Evolutionary conservation across 257 asterid species (phyloP), one percentile per base, ranked within the genome.

Genomic region (Thymus mandschuricus): DNA sequence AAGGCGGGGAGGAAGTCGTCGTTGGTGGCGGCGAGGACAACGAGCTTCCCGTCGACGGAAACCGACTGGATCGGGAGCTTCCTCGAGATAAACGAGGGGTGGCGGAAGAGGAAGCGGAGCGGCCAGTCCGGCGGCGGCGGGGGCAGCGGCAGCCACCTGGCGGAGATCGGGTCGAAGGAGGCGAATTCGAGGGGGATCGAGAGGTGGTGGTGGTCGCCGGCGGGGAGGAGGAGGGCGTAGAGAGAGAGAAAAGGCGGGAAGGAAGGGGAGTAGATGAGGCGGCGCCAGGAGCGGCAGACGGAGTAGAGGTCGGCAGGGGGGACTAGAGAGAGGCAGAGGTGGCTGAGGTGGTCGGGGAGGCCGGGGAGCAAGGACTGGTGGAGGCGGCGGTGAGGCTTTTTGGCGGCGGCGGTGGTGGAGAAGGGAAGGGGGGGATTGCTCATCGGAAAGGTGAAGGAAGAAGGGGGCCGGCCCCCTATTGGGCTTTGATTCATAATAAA

Each of bases 31-130:
- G 97, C 93, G 45, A 92, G 81, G 74, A 90, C 59, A 66, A 88
- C 69, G 11, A 92, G 81, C 0, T 83, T 80, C 0, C 92, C 92
- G 35, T 89, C 52, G 4, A 75, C 93, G 35, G 82, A 10, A 12
- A 88, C 82, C 0, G 96, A 75, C 56, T 92, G 98, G 75, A 92
- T 59, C 0, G 98, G 92, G 4, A 92, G 81, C 35, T 80, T 78
- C 10, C 98, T 92, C 0, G 97, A 85, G 6, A 92, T 87, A 73
- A 88, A 92, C 50, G 98, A 86, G 0, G 90, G 96, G 79, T 92
- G 97, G 69, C 84, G 89, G 80, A 81, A 68, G 60, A 87, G 86
- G 77, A 92, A 59, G 3, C 77, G 69, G 4, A 59, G 82, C 5
- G 83, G 80, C 5, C 86, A 86, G 7, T 82, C 84, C 0, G 85